Conservation (phyloP, 202 grass and related monocot genomes). For the Hordeum pubiflorum region DNA sequence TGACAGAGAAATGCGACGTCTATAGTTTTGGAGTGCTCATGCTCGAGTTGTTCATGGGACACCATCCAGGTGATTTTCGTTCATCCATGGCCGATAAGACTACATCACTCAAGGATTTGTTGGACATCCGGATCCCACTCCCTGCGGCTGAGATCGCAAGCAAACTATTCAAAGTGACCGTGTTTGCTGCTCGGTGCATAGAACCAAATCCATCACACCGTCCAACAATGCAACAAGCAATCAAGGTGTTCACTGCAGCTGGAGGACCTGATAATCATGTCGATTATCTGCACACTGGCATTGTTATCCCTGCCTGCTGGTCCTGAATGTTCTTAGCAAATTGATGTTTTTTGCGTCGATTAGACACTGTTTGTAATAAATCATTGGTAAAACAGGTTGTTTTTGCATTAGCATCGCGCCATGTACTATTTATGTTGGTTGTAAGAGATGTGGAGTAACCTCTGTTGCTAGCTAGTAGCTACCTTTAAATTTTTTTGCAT, state of each 20-base stretch:
- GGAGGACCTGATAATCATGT: not conserved
- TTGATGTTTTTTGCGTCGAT: not conserved
- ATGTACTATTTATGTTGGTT: not conserved
- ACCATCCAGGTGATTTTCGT: constrained; percentile 10
- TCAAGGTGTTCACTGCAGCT: constrained; percentile 30
- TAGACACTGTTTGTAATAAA: not conserved
- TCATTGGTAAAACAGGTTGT: not conserved
- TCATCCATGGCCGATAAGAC: not conserved
- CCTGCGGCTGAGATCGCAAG: constrained; percentile 35
- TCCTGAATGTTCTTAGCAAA: not conserved
- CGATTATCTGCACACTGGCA: not conserved
- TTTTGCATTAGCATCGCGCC: not conserved
- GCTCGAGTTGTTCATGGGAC: constrained; percentile 15
- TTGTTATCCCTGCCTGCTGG: not conserved
- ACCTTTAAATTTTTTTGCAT: not conserved
- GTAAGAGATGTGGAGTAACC: not conserved
- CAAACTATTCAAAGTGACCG: constrained; percentile 36
- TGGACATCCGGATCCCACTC: constrained; percentile 25
- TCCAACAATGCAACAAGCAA: constrained; percentile 31
- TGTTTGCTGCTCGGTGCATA: constrained; percentile 31
- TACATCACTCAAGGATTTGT: constrained; percentile 35
- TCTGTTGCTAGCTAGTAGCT: not conserved
- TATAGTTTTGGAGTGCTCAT: constrained; percentile 10
- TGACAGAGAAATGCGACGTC: constrained; percentile 10
- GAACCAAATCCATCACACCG: constrained; percentile 21